Conservation (phyloP, 805 yeast species). For the Candida broadrunensis region DNA sequence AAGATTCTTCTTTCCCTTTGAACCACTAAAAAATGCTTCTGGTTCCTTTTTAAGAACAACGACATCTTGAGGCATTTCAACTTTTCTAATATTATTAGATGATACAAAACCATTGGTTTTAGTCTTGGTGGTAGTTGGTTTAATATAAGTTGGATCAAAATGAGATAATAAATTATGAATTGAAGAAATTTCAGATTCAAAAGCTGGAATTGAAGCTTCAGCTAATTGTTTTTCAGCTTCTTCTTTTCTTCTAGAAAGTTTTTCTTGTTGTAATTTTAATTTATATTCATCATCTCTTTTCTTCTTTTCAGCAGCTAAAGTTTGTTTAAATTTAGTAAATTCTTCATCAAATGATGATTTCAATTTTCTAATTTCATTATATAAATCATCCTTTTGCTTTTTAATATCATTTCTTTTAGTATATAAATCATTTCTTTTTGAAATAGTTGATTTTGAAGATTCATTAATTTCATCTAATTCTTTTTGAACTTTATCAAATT, state of each 20-base stretch:
- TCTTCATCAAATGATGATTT: constrained; percentile 75
- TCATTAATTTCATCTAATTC: constrained; percentile 65
- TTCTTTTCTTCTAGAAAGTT: constrained; percentile 51
- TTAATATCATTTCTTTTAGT: constrained; percentile 65
- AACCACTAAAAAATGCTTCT: constrained; percentile 53
- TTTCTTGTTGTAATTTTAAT: constrained; percentile 47
- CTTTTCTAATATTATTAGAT: constrained; percentile 37
- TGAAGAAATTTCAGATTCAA: constrained; percentile 69
- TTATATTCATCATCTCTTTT: constrained; percentile 70
- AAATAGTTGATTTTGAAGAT: constrained; percentile 57
- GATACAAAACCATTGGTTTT: constrained; percentile 16
- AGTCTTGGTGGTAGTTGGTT: constrained; percentile 31
- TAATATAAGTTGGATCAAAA: constrained; percentile 78
- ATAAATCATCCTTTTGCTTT: constrained; percentile 66
- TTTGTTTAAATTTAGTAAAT: constrained; percentile 65
- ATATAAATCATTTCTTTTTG: constrained; percentile 62
- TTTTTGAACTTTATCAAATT: constrained; percentile 67
- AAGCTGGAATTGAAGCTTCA: constrained; percentile 81
- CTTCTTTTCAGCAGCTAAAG: constrained; percentile 65
- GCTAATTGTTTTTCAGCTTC: constrained; percentile 64
- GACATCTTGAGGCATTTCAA: constrained; percentile 63
- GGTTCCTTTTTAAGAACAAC: constrained; percentile 63
- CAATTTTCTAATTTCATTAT: constrained; percentile 62
- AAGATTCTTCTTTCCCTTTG: constrained; percentile 26
- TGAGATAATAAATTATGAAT: constrained; percentile 69